A percentile compares a stretch with the other conserved stretches of the same genome.
phyloP scores from a whole-genome alignment of 345 rosid genomes.

The Lepidium didymum region DNA sequence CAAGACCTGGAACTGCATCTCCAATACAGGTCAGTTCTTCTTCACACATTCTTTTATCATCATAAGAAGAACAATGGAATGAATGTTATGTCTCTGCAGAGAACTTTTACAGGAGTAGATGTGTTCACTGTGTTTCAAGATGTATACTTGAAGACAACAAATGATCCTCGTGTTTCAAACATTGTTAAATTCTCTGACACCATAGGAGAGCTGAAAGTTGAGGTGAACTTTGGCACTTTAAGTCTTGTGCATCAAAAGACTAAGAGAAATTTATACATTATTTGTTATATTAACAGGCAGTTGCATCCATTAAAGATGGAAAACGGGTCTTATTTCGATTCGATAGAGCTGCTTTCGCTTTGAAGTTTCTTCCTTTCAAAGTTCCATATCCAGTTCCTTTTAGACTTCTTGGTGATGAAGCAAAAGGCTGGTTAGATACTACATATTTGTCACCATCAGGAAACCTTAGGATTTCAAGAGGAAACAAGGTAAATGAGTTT shows the following conservation, averaged over 20 bases:
- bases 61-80: neutral
- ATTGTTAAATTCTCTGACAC: conserved; percentile 76
- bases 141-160: conserved; percentile 55
- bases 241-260: neutral
- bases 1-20: conserved; percentile 96
- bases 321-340: conserved; percentile 64
- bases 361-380: conserved; percentile 82
- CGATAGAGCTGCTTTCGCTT: conserved; percentile 71
- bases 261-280: neutral
- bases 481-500: conserved; percentile 72
- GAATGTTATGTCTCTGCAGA: conserved; percentile 37
- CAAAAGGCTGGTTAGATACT: conserved; percentile 89
- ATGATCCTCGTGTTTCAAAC: conserved; percentile 86
- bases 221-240: conserved; percentile 35
- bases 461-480: conserved; percentile 83
- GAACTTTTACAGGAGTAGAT: conserved; percentile 93
- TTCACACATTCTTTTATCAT: neutral
- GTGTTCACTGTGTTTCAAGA: conserved; percentile 87
- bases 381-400: conserved; percentile 97
- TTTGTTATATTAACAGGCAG: conserved; percentile 46
- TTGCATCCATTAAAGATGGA: conserved; percentile 57
- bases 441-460: conserved; percentile 82
- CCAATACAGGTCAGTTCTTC: conserved; percentile 69
- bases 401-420: conserved; percentile 94
- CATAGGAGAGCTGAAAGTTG: conserved; percentile 88